These are phyloP conservation scores for Candida ficus DNA, from an alignment of 805 yeast species.

Conservation along the genomic window DNA sequence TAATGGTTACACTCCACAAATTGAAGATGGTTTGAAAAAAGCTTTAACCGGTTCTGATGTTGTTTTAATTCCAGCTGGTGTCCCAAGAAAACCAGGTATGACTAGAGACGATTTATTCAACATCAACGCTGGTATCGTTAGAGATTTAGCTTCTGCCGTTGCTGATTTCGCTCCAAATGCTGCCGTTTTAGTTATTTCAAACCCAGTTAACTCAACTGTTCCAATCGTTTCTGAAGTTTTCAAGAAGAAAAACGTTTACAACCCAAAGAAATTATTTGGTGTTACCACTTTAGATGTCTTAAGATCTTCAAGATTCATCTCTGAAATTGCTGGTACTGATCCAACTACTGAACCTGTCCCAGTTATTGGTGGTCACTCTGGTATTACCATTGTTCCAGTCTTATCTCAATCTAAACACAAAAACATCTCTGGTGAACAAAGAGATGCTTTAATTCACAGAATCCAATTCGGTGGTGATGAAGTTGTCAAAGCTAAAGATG, in stretches of 20 bases:
- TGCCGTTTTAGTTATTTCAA: slow-evolving; percentile 75
- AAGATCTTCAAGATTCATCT: slow-evolving; percentile 63
- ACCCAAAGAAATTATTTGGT: slow-evolving; percentile 76
- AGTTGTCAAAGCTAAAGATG: slow-evolving; percentile 89
- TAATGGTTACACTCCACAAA: slow-evolving; percentile 79
- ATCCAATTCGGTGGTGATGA: slow-evolving; percentile 97
- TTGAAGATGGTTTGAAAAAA: slow-evolving; percentile 43
- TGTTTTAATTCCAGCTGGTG: slow-evolving; percentile 68
- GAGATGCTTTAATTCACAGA: slow-evolving; percentile 68
- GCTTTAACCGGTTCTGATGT: slow-evolving; percentile 41
- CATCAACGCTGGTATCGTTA: slow-evolving; percentile 78
- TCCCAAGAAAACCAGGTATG: slow-evolving; percentile 94
- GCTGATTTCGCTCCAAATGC: slow-evolving; percentile 71
- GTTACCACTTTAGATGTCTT: slow-evolving; percentile 86
- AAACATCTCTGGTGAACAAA: slow-evolving; percentile 56
- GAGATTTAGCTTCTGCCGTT: slow-evolving; percentile 66
- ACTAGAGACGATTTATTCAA: slow-evolving; percentile 85
- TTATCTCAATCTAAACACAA: slow-evolving; percentile 79
- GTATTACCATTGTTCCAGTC: slow-evolving; percentile 90
- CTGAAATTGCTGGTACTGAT: slow-evolving; percentile 20
- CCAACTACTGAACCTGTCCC: slow-evolving; percentile 43
- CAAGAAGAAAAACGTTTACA: slow-evolving; percentile 57
- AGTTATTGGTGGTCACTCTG: slow-evolving; percentile 93
- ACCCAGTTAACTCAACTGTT: slow-evolving; percentile 92
- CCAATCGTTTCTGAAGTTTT: slow-evolving; percentile 83